Evolutionary conservation across 768 basidiomycete species (phyloP).

Genomic region (Myochromella boudieri): DNA sequence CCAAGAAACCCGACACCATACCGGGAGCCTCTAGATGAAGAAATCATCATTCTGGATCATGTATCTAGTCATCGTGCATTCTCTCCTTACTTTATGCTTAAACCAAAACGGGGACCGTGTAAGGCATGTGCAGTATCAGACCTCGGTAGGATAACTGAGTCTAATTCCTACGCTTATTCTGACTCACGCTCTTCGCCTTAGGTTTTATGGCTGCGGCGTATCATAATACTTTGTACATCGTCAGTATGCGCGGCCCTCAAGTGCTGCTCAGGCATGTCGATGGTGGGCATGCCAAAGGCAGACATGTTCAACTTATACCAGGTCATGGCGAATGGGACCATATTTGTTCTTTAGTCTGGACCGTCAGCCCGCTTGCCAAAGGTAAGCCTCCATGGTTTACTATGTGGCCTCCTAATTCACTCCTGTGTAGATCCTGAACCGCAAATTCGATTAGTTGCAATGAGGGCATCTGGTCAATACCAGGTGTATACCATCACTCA

Average conservation of each 20-base stretch:
- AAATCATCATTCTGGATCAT: slow-evolving; percentile 55
- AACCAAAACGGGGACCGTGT: slow-evolving; percentile 44
- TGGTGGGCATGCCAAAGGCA: slow-evolving; percentile 39
- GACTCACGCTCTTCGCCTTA: slow-evolving; percentile 22
- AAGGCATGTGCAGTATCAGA: slow-evolving; percentile 66
- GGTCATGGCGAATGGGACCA: slow-evolving; percentile 40
- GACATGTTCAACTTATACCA: slow-evolving; percentile 30
- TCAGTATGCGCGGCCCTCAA: slow-evolving; percentile 76
- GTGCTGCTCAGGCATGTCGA: slow-evolving; percentile 53
- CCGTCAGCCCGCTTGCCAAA: slow-evolving; percentile 53
- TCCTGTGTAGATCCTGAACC: slow-evolving; percentile 38
- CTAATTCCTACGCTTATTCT: neutral
- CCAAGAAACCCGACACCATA: slow-evolving; percentile 15
- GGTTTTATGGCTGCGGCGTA: slow-evolving; percentile 81
- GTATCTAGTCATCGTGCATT: slow-evolving; percentile 42
- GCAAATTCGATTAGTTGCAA: slow-evolving; percentile 61
- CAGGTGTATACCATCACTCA: slow-evolving; percentile 56
- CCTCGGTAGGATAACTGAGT: slow-evolving; percentile 52
- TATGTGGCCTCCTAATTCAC: neutral
- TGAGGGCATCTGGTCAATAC: slow-evolving; percentile 54
- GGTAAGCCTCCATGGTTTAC: slow-evolving; percentile 33
- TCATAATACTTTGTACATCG: slow-evolving; percentile 53
- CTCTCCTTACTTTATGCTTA: slow-evolving; percentile 61
- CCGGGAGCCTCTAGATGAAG: slow-evolving; percentile 37
- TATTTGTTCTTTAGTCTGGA: slow-evolving; percentile 63